Percentiles rank a stretch among this genome's conserved stretches.
These are phyloP conservation scores for Peronosclerospora sorghi DNA, from an alignment of 352 stramenopile species.

Conservation along the genomic window DNA sequence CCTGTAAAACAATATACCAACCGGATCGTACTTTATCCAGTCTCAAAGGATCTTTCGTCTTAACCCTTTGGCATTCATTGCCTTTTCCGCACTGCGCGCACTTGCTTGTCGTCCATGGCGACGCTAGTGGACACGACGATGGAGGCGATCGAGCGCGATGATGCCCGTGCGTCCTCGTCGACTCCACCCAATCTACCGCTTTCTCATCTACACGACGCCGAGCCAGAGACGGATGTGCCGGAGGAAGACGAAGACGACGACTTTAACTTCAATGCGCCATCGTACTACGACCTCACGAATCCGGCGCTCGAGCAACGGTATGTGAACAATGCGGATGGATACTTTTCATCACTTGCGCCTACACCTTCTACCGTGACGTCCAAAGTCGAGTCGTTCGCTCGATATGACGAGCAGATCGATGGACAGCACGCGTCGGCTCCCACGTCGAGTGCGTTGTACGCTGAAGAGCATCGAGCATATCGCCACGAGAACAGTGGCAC, in stretches of 20 bases:
- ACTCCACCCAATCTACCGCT: background rate
- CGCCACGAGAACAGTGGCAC: slow-evolving; percentile 19
- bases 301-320: slow-evolving; percentile 57
- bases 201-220: slow-evolving; percentile 12
- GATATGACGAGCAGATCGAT: background rate
- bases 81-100: slow-evolving; percentile 1
- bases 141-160: slow-evolving; percentile 18
- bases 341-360: slow-evolving; percentile 41
- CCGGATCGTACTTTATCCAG: background rate
- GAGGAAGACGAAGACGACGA: slow-evolving; percentile 42
- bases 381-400: background rate
- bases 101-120: slow-evolving; percentile 16
- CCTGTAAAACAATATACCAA: background rate
- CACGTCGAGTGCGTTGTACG: slow-evolving; percentile 2
- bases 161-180: background rate
- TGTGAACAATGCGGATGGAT: slow-evolving; percentile 79
- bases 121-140: slow-evolving; percentile 34
- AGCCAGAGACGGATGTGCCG: slow-evolving; percentile 15
- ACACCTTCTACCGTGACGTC: slow-evolving; percentile 12
- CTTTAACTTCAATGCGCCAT: slow-evolving; percentile 68
- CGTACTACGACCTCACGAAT: slow-evolving; percentile 78
- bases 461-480: too few species aligned
- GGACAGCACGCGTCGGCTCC: background rate
- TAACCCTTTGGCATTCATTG: too few species aligned
- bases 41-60: background rate